phyloP scores from a whole-genome alignment of 176 grass and related monocot genomes.

The Puccinellia tenuiflora region DNA sequence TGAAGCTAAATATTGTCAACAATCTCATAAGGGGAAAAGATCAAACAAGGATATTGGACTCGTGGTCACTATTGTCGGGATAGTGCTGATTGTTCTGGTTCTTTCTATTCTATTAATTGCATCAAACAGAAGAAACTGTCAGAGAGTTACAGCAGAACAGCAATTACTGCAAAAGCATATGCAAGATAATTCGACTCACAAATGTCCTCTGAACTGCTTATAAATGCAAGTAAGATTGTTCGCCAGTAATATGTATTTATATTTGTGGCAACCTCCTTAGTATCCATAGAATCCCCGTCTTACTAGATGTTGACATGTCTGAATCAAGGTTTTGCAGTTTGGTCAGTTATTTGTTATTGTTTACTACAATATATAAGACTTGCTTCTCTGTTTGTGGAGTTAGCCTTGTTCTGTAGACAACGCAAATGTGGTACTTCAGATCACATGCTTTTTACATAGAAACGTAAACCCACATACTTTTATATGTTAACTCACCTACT shows the following conservation, averaged over 20 bases:
- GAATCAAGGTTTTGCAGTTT: not conserved
- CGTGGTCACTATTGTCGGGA: slow-evolving; percentile 63
- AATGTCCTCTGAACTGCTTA: slow-evolving; percentile 75
- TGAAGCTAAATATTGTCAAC: slow-evolving; percentile 54
- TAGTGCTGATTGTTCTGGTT: slow-evolving; percentile 57
- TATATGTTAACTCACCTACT: not conserved
- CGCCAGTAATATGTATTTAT: not conserved
- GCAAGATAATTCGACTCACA: slow-evolving; percentile 62
- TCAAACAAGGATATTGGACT: slow-evolving; percentile 44
- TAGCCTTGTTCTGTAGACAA: not conserved
- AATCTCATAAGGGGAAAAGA: slow-evolving; percentile 20
- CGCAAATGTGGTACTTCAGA: not conserved
- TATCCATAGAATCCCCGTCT: no score
- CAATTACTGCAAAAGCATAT: slow-evolving; percentile 66
- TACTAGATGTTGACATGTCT: not conserved
- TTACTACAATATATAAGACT: not conserved
- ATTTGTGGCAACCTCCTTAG: no score
- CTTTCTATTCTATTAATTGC: slow-evolving; percentile 53
- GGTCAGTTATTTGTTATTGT: not conserved
- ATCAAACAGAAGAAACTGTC: slow-evolving; percentile 55
- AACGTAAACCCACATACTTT: not conserved
- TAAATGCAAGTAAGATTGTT: slow-evolving; percentile 81
- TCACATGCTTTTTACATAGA: not conserved
- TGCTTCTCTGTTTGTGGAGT: not conserved
- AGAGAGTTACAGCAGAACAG: slow-evolving; percentile 54